Evolutionary conservation across 371 early-diverging fungal genomes (phyloP).

Genomic region (Dentiscutata heterogama): DNA sequence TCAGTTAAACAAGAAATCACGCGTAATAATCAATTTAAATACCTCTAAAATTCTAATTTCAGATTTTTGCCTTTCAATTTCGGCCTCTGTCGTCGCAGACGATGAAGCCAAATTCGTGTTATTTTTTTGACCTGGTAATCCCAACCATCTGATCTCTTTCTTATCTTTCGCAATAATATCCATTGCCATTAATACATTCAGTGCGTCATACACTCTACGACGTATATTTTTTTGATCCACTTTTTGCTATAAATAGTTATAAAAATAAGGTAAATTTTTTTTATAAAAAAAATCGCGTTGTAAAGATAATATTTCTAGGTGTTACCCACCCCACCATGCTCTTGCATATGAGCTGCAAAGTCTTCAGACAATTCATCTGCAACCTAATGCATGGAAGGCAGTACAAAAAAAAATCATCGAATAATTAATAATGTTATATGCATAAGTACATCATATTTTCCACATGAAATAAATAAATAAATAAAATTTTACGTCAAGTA

Average conservation of each 20-base stretch:
- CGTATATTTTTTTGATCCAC: slow-evolving; percentile 81
- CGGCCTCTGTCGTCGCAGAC: slow-evolving; percentile 49
- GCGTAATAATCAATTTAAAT: slow-evolving; percentile 18
- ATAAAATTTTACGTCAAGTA: background rate
- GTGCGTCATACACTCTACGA: slow-evolving; percentile 83
- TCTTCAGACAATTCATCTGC: slow-evolving; percentile 43
- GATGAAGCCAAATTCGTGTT: slow-evolving; percentile 39
- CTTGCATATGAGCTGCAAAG: slow-evolving; percentile 49
- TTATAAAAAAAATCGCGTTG: too few relatives aligned
- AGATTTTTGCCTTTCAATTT: slow-evolving; percentile 55
- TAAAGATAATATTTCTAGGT: slow-evolving; percentile 47
- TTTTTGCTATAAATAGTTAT: slow-evolving; percentile 48
- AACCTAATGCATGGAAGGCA: slow-evolving; percentile 34
- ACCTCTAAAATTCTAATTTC: slow-evolving; percentile 55
- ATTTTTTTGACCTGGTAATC: slow-evolving; percentile 59
- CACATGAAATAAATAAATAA: background rate
- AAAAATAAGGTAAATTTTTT: too few relatives aligned
- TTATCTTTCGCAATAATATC: slow-evolving; percentile 75
- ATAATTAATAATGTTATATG: background rate
- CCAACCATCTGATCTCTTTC: slow-evolving; percentile 79
- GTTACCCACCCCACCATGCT: slow-evolving; percentile 54
- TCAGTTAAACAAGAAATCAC: background rate
- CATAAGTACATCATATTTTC: background rate
- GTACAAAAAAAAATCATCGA: background rate
- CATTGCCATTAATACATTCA: slow-evolving; percentile 83